Base-by-base conservation (phyloP, 306 rosid species). In the Luffa aegyptiaca region DNA sequence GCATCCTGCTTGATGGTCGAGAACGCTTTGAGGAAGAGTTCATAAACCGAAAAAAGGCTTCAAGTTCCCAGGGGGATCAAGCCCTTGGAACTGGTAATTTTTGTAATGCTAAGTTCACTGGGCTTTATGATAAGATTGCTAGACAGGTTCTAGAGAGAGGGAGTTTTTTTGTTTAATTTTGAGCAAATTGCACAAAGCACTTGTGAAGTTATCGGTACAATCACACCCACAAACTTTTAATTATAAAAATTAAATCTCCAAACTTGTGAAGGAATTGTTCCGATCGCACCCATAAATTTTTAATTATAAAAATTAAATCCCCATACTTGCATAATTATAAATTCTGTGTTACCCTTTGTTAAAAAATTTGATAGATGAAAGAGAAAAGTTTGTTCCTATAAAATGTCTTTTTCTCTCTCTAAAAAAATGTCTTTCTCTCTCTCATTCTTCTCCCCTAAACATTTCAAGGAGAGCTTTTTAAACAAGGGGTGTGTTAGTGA, bases 11-110 rank as follows among this genome's bases (percentile, higher is more conserved):
- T 26, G 98, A 96, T 84, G 99, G 99, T 78, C 90, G 96, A 78
- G 99, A 96, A 82, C 98, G 97, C 49, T 96, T 96, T 72, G 98
- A 96, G 90, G 99, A 96, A 85, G 98, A 96, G 81, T 90, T 82
- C 74, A 76, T 84, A 57, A 82, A 92, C 74, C 81, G 86, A 85
- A 88, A 85, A 79, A 86, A 82, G 61, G 87, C 82, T 79, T 84
- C 69, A 76, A 76, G 75, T 83, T 83, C 93, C 57, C 78, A 82
- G 59, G 75, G 36, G 4, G 80, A 85, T 81, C 90, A 84, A 78
- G 77, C 53, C 56, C 45, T 44, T 35, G 87, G 87, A 81, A 57
- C 85, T 81, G 93, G 98, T 93, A 86, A 81, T 82, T 85, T 83
- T 61, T 61, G 73, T 44, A 9, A n/a, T 20, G 66, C 9, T 45